phyloP scores from a whole-genome alignment of 768 basidiomycete genomes.

The Tylopilus sp. region DNA sequence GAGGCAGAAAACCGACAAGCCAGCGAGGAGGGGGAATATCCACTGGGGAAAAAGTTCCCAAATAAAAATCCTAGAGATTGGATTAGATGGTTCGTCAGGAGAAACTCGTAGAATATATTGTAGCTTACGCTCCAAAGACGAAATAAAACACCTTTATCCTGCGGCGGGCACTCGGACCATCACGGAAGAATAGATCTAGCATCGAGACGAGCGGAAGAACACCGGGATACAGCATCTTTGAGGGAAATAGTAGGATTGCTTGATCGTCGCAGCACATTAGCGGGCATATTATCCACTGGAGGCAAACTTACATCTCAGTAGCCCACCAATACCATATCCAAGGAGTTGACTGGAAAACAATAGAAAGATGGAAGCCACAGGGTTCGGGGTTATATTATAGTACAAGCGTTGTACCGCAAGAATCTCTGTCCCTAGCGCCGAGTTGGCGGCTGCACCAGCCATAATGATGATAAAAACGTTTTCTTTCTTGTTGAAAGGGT shows the following conservation, averaged over 20 bases:
- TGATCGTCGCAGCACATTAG: constrained; percentile 4
- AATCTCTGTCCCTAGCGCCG: constrained; percentile 49
- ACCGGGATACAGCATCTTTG: no score
- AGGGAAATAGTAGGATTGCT: constrained; percentile 39
- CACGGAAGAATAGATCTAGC: no score
- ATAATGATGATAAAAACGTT: constrained; percentile 58
- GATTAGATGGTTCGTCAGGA: not conserved
- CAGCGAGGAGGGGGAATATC: constrained; percentile 58
- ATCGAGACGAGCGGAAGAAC: no score
- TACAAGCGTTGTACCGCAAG: no score
- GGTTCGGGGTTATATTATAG: no score
- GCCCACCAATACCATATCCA: constrained; percentile 54
- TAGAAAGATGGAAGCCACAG: no score
- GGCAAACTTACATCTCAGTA: constrained; percentile 42
- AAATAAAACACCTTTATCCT: constrained; percentile 36
- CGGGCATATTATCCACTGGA: not conserved
- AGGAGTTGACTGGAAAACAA: constrained; percentile 33
- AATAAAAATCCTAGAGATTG: constrained; percentile 30
- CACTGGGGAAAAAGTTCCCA: constrained; percentile 28
- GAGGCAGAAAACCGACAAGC: constrained; percentile 60
- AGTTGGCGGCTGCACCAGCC: constrained; percentile 51
- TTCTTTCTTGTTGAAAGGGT: constrained; percentile 59
- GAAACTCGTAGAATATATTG: constrained; percentile 21
- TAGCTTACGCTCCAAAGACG: constrained; percentile 28
- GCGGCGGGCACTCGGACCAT: constrained; percentile 43